Base-by-base conservation (phyloP, 768 basidiomycete genomes). In the Podaxis sp. region DNA sequence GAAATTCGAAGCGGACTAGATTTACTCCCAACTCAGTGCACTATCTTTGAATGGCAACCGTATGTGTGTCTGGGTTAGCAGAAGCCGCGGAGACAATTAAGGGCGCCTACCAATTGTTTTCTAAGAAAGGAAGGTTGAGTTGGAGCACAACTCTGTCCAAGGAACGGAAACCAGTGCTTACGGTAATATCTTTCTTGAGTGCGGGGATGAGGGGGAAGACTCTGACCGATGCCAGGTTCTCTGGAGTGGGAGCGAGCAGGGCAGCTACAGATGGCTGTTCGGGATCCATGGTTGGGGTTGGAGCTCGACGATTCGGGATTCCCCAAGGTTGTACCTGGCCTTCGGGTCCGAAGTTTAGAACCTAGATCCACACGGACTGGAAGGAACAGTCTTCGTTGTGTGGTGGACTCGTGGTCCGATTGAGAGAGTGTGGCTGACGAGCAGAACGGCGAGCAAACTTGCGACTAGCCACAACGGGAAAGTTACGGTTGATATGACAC, bases 181-280 rank as follows among this genome's bases (percentile, higher is more conserved):
- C 92, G 13, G 78, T 80, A 22, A 89, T 81, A 73, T 93, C 90
- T 61, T 78, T 84, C 71, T 87, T 89, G 49, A 94, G 69, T 64
- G 84, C 81, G 22, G 86, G 86, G 65, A 94, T 90, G 26, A 93
- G 79, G n/a, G 92, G 92, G 72, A 90, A 94, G 39, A 94, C 92
- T 68, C 84, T 86, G 68, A 91, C 79, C 2, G 86, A 77, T 5
- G 84, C 83, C 8, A 91, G 72, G 64, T 78, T 75, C 55, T 87
- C 88, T 51, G 80, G 78, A 1, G 84, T 80, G 4, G 88, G 87
- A 13, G 84, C 83, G 9, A 87, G 73, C 69, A 84, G 67, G 59
- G 69, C 65, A 55, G 54, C 55, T 15, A 56, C 33, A 9, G 72
- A 68, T 64, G 76, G 79, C 56, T 76, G 73, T 69, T 83, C 82